phyloP scores from a whole-genome alignment of 1,284 basidiomycete genomes.

The Neonothopanus nambi region DNA sequence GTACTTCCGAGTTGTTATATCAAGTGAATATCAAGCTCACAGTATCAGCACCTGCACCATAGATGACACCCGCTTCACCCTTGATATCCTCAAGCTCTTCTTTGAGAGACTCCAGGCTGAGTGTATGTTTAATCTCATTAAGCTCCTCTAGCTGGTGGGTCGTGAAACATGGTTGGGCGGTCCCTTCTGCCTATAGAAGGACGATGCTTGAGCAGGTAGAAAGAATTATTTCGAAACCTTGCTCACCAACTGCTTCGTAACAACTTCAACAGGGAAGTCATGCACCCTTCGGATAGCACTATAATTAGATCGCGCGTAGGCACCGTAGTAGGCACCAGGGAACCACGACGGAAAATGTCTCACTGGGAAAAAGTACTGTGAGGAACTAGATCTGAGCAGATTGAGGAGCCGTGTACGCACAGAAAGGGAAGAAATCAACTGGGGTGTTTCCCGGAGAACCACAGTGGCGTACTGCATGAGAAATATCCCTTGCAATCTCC shows the following conservation, averaged over 20 bases:
- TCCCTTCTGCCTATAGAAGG: no score
- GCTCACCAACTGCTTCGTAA: conserved; percentile 21
- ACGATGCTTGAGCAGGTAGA: no score
- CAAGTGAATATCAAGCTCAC: no score
- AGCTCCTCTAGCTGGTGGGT: no score
- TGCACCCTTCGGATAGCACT: conserved; percentile 8
- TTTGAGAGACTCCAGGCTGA: no score
- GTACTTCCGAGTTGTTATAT: no score
- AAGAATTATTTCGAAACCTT: no score
- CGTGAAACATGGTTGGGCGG: no score
- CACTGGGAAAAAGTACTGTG: conserved; percentile 15
- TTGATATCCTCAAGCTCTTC: no score
- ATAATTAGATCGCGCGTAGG: conserved; percentile 12
- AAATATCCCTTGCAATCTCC: conserved; percentile 12
- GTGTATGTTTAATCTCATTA: no score
- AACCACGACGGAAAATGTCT: conserved; percentile 26
- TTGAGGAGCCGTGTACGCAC: conserved; percentile 8
- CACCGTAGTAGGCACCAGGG: conserved; percentile 25
- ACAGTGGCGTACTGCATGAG: conserved; percentile 12
- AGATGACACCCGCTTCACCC: no score
- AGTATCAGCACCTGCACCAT: no score
- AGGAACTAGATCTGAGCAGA: neutral
- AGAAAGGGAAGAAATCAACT: conserved; percentile 23
- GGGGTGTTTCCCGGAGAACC: conserved; percentile 23
- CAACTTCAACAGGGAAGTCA: conserved; percentile 13